These are phyloP conservation scores for Pleurozium schreberi DNA, from an alignment of 225 moss, liverwort and hornwort species.

Conservation along the genomic window DNA sequence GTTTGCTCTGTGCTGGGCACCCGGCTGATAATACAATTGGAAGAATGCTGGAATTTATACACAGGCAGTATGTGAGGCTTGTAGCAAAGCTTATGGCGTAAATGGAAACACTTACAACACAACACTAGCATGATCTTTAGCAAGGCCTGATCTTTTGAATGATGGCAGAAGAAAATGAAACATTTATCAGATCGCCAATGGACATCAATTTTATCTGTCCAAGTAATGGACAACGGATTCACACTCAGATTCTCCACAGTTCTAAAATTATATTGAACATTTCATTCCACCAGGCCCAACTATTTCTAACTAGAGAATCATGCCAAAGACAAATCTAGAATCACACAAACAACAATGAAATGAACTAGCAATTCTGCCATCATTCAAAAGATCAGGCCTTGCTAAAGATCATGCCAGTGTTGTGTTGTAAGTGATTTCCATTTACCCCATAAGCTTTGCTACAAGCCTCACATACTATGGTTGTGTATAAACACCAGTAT, in stretches of 20 bases:
- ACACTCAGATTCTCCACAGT: background rate
- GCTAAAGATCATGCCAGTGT: background rate
- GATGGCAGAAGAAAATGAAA: background rate
- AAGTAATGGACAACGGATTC: background rate
- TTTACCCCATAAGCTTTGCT: background rate
- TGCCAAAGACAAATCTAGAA: background rate
- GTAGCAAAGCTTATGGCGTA: background rate
- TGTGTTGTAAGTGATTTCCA: background rate
- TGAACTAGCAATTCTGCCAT: background rate
- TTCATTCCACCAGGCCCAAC: background rate
- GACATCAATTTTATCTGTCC: no score
- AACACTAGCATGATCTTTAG: background rate
- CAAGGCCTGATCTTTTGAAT: background rate
- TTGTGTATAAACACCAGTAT: background rate
- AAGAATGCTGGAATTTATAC: background rate
- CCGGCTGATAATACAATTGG: fast-evolving
- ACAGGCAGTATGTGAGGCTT: background rate
- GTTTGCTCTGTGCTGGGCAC: slow-evolving; percentile 11
- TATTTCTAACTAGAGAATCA: background rate
- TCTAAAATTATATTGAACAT: background rate
- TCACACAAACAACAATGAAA: background rate
- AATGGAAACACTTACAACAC: background rate
- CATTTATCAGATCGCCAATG: no score
- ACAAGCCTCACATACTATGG: background rate
- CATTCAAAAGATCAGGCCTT: background rate